Base-by-base conservation (phyloP, 169 alveolate species). In the Eimeria falciformis region DNA sequence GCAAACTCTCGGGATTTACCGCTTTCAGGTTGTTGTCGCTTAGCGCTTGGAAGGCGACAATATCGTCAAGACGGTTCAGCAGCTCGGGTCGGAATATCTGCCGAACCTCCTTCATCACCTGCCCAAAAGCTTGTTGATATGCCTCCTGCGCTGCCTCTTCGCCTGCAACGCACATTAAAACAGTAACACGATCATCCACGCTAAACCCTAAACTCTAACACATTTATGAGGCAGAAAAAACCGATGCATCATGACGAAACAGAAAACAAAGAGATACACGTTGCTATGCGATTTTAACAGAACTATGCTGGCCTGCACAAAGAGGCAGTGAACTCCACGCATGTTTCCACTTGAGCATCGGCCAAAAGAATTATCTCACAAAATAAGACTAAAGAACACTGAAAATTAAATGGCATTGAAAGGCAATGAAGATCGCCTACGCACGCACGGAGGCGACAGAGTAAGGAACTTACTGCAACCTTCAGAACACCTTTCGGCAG, bases 21-120 rank as follows among this genome's bases (percentile, higher is more conserved):
- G 18, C 66, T 23, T n/a, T 56, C 69, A 81, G 37, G 62, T 94
- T 89, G 46, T 62, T 92, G 75, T 96, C 86, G 6, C 97, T 91
- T 50, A 97, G 91, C 55, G 96, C 94, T 33, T 95, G 95, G 84
- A 96, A 97, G 6, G 95, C 96, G 40, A 96, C 96, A 62, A 97
- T 96, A 68, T 97, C 98, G 89, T 97, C 98, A 29, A 97, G 88
- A 37, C 98, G 92, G 93, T 97, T 97, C 56, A 97, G 94, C 91
- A 97, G 94, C 87, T 97, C 98, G 9, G 98, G 98, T n/a, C 96
- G 79, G 92, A 97, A 97, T 95, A 83, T 40, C 3, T 62, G 69
- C 0, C 96, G 97, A 18, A 96, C 95, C 65, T 95, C 93, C 97
- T 95, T 95, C 75, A 95, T 97, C 91, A 55, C 85, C 71, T 87